Evolutionary conservation across 1,284 basidiomycete species (phyloP).

Genomic region (Schizophyllum amplum): DNA sequence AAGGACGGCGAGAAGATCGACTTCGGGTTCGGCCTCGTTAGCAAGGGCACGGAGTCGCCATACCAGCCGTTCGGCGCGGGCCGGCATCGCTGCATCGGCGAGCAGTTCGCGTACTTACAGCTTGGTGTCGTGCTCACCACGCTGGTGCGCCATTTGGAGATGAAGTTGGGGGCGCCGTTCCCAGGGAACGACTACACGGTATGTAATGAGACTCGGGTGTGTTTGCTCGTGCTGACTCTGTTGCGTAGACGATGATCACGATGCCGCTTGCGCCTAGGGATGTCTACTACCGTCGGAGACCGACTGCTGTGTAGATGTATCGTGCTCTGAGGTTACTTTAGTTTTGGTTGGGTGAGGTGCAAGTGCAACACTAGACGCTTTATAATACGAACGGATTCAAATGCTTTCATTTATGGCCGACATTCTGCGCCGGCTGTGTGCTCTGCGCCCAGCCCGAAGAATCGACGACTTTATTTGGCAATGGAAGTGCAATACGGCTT

Average conservation of each 20-base stretch:
- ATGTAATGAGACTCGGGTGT: slow-evolving; percentile 23
- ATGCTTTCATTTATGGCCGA: no score
- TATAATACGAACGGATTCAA: not conserved
- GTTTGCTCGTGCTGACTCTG: slow-evolving; percentile 1
- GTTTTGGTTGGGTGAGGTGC: not conserved
- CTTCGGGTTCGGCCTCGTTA: slow-evolving; percentile 91
- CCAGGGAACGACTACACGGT: slow-evolving; percentile 89
- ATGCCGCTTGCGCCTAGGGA: slow-evolving; percentile 28
- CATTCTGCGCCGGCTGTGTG: no score
- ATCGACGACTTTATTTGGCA: no score
- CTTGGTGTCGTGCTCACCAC: slow-evolving; percentile 80
- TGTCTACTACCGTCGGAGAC: slow-evolving; percentile 6
- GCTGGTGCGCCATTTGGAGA: slow-evolving; percentile 70
- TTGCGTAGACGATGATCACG: slow-evolving; percentile 21
- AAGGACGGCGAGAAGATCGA: slow-evolving; percentile 84
- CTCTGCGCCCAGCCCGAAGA: no score
- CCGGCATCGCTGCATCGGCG: slow-evolving; percentile 90
- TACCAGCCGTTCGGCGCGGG: slow-evolving; percentile 98
- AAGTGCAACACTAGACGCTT: not conserved
- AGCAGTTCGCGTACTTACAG: slow-evolving; percentile 96
- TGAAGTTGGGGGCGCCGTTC: slow-evolving; percentile 60
- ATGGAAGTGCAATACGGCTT: no score
- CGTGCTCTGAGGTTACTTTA: not conserved
- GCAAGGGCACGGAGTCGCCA: slow-evolving; percentile 85
- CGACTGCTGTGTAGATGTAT: not conserved